These are phyloP conservation scores for Euphrasia arctica DNA, from an alignment of 305 asterid species.

Conservation along the genomic window DNA sequence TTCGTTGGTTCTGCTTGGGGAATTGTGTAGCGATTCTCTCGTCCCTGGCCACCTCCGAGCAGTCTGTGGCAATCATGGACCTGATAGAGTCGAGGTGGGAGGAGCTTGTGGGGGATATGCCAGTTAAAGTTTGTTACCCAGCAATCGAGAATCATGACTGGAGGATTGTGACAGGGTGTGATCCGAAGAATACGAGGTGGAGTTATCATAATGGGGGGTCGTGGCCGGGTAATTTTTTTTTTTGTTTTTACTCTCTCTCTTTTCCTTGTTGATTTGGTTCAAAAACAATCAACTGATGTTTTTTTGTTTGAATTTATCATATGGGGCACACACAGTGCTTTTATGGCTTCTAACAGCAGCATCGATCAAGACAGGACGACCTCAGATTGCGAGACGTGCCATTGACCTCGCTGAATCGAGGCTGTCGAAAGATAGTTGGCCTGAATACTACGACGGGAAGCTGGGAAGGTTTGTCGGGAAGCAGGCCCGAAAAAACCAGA, in stretches of 20 bases:
- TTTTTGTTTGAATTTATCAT: not conserved
- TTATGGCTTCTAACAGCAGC: constrained; percentile 72
- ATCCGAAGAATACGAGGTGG: constrained; percentile 65
- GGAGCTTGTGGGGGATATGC: constrained; percentile 61
- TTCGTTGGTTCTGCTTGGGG: constrained; percentile 61
- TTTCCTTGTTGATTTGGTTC: not conserved
- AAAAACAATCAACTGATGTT: not conserved
- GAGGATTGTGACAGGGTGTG: constrained; percentile 59
- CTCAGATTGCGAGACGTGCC: constrained; percentile 60
- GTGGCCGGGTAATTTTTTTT: constrained; percentile 50
- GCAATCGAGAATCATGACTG: constrained; percentile 59
- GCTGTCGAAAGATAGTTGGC: constrained; percentile 64
- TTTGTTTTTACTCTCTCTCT: not conserved
- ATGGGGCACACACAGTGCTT: constrained; percentile 42
- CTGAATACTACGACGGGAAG: constrained; percentile 71
- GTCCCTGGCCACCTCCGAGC: constrained; percentile 51
- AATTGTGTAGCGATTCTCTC: constrained; percentile 59
- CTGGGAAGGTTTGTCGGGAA: constrained; percentile 53
- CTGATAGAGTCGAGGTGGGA: constrained; percentile 58
- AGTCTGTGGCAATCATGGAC: constrained; percentile 61
- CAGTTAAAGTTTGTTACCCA: constrained; percentile 56
- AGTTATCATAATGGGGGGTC: constrained; percentile 72
- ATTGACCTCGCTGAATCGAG: constrained; percentile 53
- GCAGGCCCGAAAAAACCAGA: constrained; percentile 66
- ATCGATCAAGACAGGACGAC: constrained; percentile 59